Base-by-base conservation (phyloP, 768 basidiomycete genomes). In the Lactarius psammicola region DNA sequence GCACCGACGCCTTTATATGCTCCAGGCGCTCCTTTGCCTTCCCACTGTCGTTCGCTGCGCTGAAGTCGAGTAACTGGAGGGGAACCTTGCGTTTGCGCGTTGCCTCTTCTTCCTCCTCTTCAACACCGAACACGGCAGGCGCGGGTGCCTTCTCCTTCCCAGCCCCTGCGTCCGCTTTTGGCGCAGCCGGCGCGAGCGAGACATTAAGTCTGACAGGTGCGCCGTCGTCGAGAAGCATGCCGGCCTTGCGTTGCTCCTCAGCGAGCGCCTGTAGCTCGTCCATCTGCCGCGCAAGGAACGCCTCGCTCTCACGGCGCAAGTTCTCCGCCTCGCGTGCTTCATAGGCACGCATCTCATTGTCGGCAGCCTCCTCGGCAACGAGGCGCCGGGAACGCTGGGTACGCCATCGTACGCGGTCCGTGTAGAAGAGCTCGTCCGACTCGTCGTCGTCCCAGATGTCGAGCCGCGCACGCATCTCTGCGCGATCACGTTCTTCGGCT, bases 361-460 rank as follows among this genome's bases (percentile, higher is more conserved):
- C 95, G 1, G 90, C 89, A 2, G 86, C 85, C 70, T 91, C 88
- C 75, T 99, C 96, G 9, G 88, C 81, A 38, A 84, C 78, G 3
- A 96, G 82, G 42, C 88, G 78, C 33, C 91, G 82, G 6, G 83
- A 79, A 55, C 97, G 86, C 42, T 88, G 77, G 42, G 86, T 80
- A 20, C 96, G 87, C 97, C 97, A 99, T 34, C 93, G 89, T 9
- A 82, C 74, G n/a, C 95, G 85, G 74, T 98, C 97, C 54, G 90
- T 83, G 72, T 95, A 96, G 78, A 95, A 99, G 34, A 87, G 73
- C 71, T 99, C 97, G 69, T 95, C 89, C 62, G 94, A 95, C 71
- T 92, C 88, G 64, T 96, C 95, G 66, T 93, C 91, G 72, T 96
- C 93, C 87, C 94, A 94, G 7, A 95, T 82, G 70, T 95, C 93